Evolutionary conservation across 1,139 yeast species (phyloP).

Genomic region (Diutina pseudorugosa): DNA sequence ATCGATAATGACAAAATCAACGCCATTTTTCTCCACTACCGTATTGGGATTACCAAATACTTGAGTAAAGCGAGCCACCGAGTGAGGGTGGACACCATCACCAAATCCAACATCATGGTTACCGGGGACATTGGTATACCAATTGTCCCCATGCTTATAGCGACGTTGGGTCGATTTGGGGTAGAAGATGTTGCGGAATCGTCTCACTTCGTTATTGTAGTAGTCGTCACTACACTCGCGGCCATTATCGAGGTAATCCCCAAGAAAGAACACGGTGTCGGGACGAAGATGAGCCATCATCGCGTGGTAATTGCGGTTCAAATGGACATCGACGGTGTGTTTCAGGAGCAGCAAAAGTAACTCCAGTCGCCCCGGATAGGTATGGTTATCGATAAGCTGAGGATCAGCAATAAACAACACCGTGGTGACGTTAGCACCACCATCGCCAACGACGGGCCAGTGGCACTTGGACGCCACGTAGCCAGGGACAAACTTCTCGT

Average conservation of each 20-base stretch:
- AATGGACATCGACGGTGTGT: conserved; percentile 37
- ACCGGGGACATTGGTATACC: conserved; percentile 33
- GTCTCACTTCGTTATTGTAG: conserved; percentile 20
- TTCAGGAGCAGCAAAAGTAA: conserved; percentile 26
- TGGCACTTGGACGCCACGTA: conserved; percentile 37
- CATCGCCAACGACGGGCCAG: conserved; percentile 54
- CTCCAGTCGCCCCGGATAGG: conserved; percentile 41
- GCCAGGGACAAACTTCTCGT: conserved; percentile 47
- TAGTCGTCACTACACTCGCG: conserved; percentile 29
- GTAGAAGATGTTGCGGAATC: conserved; percentile 30
- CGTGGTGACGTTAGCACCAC: conserved; percentile 28
- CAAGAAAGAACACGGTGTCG: conserved; percentile 35
- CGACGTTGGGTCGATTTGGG: not conserved
- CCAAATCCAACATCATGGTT: conserved; percentile 50
- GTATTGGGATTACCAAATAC: conserved; percentile 32
- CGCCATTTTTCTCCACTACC: conserved; percentile 18
- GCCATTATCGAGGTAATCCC: conserved; percentile 45
- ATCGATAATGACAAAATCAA: conserved; percentile 35
- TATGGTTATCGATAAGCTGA: conserved; percentile 72
- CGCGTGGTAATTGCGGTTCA: conserved; percentile 33
- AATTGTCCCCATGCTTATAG: conserved; percentile 11
- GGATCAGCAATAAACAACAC: conserved; percentile 84
- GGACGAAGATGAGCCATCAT: conserved; percentile 27
- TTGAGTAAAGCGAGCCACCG: conserved; percentile 25
- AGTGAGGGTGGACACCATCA: conserved; percentile 26